These are phyloP conservation scores for Phytophthora agathidicida DNA, from an alignment of 352 stramenopile genomes.

Conservation along the genomic window DNA sequence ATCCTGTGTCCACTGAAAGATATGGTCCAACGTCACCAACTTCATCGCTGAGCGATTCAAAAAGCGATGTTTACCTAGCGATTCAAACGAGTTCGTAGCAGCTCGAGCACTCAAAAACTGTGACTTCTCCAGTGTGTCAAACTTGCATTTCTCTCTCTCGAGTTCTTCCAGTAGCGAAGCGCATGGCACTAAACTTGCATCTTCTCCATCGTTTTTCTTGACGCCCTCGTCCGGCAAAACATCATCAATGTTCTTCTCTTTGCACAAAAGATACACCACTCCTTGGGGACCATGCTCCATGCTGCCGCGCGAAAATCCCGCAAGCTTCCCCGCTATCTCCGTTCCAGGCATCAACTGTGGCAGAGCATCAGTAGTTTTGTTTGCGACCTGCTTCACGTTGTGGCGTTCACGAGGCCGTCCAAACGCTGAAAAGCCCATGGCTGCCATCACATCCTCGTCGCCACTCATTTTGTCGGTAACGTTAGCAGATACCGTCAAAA, in stretches of 20 bases:
- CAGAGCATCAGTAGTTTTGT: conserved; percentile 1
- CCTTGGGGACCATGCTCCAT: conserved; percentile 27
- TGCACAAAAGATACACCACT: conserved; percentile 42
- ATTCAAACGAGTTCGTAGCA: conserved; percentile 62
- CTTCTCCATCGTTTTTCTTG: background rate
- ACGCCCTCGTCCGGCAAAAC: conserved; percentile 9
- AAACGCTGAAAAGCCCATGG: conserved; percentile 76
- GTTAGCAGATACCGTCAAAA: conserved; percentile 6
- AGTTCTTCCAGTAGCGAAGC: conserved; percentile 41
- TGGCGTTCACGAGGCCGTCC: conserved; percentile 27
- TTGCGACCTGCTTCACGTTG: background rate
- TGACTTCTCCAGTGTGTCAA: conserved; percentile 36
- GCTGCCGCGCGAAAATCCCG: background rate
- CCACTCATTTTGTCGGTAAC: conserved; percentile 31
- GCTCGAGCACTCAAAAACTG: conserved; percentile 50
- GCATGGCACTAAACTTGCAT: conserved; percentile 5
- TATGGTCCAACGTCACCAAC: conserved; percentile 71
- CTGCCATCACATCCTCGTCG: conserved; percentile 40
- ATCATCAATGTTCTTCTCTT: background rate
- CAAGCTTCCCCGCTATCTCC: conserved; percentile 22
- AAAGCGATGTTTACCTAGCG: conserved; percentile 63
- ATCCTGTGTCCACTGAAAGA: conserved; percentile 57
- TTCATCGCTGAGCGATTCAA: conserved; percentile 88
- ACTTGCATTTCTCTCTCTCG: conserved; percentile 43
- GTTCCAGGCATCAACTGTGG: conserved; percentile 49